phyloP scores from a whole-genome alignment of 2,329 filamentous ascomycete genomes.

The Beauveria brongniartii region DNA sequence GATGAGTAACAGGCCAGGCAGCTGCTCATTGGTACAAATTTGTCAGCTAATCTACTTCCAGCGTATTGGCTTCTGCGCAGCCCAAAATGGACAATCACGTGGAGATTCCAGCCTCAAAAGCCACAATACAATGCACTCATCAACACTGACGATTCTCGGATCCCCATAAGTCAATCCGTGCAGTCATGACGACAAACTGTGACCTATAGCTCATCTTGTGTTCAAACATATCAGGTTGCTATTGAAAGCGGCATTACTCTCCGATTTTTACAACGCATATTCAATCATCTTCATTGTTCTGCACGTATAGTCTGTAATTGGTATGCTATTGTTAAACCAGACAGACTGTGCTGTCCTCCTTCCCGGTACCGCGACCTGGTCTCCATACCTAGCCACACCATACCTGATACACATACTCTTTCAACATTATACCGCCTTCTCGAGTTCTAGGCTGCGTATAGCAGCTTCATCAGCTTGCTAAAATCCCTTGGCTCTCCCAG shows the following conservation, averaged over 20 bases:
- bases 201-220: neutral
- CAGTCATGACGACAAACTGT: neutral
- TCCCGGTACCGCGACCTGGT: too few species aligned
- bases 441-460: neutral
- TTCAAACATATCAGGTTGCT: neutral
- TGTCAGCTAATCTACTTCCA: neutral
- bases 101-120: neutral
- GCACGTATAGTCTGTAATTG: too few species aligned
- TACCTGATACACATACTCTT: neutral
- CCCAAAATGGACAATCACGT: neutral
- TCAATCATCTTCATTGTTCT: neutral
- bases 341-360: too few species aligned
- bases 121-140: neutral
- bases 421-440: neutral
- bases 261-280: neutral
- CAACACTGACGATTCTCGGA: neutral
- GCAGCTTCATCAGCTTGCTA: slow-evolving; percentile 1
- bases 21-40: too few species aligned
- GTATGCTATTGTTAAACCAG: too few species aligned
- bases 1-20: neutral
- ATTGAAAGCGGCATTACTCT: neutral
- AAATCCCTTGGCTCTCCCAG: slow-evolving; percentile 8
- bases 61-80: neutral
- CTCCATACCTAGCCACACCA: neutral
- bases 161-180: neutral